Conservation (phyloP, 257 asterid species). For the Solanum dulcamara region DNA sequence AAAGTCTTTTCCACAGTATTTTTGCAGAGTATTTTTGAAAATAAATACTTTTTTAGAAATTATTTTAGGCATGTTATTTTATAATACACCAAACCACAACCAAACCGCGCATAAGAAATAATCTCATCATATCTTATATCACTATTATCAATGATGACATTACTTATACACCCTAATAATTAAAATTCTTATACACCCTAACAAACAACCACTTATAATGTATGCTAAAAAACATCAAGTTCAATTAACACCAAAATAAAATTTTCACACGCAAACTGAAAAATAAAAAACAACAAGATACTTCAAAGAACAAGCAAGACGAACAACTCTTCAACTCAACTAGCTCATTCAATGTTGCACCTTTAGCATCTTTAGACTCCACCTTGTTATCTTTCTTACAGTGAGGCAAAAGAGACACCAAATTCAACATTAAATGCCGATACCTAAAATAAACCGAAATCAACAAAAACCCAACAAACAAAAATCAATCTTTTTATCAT, state of each 20-base stretch:
- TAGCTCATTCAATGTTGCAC: constrained; percentile 81
- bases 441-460: constrained; percentile 39
- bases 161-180: too few species aligned
- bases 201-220: too few species aligned
- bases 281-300: background rate
- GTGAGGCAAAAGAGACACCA: constrained; percentile 82
- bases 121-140: too few species aligned
- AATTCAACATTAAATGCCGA: constrained; percentile 89
- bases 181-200: too few species aligned
- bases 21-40: too few species aligned
- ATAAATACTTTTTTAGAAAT: too few species aligned
- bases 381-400: constrained; percentile 90
- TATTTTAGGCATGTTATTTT: too few species aligned
- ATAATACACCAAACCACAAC: too few species aligned
- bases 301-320: constrained; percentile 95
- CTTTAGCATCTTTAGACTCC: constrained; percentile 86
- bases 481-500: background rate
- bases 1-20: too few species aligned
- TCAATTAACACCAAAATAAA: background rate
- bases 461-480: background rate
- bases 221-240: background rate
- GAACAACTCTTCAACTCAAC: constrained; percentile 88
- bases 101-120: too few species aligned
- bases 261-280: background rate
- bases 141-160: too few species aligned